Percentiles rank a stretch among this genome's conserved stretches.
Evolutionary conservation across 2,329 filamentous ascomycete genomes (phyloP).

Genomic region (Incumbomyces lentus): DNA sequence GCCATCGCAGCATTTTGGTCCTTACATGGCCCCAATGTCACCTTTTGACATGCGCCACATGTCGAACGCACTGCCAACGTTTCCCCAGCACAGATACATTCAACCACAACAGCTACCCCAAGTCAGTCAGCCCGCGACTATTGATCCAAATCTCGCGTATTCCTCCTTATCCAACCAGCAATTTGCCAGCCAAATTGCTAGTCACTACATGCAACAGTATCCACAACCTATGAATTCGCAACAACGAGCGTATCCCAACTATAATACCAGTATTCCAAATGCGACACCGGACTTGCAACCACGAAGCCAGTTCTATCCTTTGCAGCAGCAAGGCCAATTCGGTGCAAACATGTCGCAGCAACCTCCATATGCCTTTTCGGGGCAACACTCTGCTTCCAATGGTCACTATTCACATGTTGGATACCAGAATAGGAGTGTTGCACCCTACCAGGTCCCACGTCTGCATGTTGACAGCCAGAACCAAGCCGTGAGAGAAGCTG

Average conservation of each 20-base stretch:
- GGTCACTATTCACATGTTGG: neutral
- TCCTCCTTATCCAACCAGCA: slow-evolving; percentile 9
- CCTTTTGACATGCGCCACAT: slow-evolving; percentile 22
- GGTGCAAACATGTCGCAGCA: slow-evolving; percentile 3
- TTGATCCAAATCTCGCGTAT: slow-evolving; percentile 1
- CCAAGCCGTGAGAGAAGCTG: too few species aligned
- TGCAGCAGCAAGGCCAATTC: neutral
- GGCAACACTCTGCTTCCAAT: neutral
- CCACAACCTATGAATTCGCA: slow-evolving; percentile 9
- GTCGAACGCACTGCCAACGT: slow-evolving; percentile 21
- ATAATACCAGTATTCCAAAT: neutral
- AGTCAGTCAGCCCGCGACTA: neutral
- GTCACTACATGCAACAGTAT: slow-evolving; percentile 20
- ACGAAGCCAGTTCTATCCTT: neutral
- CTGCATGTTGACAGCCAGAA: slow-evolving; percentile 11
- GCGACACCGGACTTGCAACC: neutral
- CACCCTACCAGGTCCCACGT: slow-evolving; percentile 14
- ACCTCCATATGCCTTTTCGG: slow-evolving; percentile 3
- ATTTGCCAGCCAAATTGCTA: slow-evolving; percentile 20
- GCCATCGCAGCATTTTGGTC: slow-evolving; percentile 15
- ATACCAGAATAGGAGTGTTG: slow-evolving; percentile 8
- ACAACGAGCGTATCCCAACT: neutral
- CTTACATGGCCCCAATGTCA: slow-evolving; percentile 8
- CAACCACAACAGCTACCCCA: slow-evolving; percentile 3
- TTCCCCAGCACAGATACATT: slow-evolving; percentile 3